Evolutionary conservation across 108 stramenopile genomes (phyloP), one percentile per base, ranked within the genome.

Genomic region (Cyclotella atomus): DNA sequence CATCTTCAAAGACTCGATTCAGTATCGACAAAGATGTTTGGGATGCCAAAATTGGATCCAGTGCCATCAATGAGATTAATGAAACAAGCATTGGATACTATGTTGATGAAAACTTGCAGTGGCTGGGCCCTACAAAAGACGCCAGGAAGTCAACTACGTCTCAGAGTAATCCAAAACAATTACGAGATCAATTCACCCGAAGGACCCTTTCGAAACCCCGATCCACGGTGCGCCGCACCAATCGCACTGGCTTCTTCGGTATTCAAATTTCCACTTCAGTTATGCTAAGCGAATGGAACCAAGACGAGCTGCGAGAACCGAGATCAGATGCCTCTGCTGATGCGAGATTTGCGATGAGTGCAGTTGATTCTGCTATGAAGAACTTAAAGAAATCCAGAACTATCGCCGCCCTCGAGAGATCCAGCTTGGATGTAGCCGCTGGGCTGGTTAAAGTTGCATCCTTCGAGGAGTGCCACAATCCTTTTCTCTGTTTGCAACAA

Each of bases 401-500:
- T 9, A 62, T 89, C 21, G 55, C 55, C 53, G 77, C 90, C n/a
- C 49, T 87, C 3, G 84, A 88, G 75, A 85, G 81, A 34, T 79
- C 89, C 33, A 85, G 90, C 46, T 49, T 95, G 30, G 70, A 88
- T 56, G 82, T 91, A 15, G 75, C 94, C 3, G 72, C 73, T 12
- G 84, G 81, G 8, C 73, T 95, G 65, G 68, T 95, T 25, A 80
- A 83, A 28, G 65, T 95, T 27, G 88, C 89, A 17, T 55, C 80
- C 16, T 17, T 59, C 25, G 65, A 82, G 19, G 65, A 73, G 19
- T 94, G 93, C 36, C 43, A 65, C 28, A 89, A 95, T 71, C 91
- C 91, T 12, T 92, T 95, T 59, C 62, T 79, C 59, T 87, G 89
- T 57, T 35, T 95, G 49, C 87, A 90, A 49, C 91, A 95, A 66